Evolutionary conservation across 2,329 filamentous ascomycete genomes (phyloP).

Genomic region (Scolecobasidium constrictum): DNA sequence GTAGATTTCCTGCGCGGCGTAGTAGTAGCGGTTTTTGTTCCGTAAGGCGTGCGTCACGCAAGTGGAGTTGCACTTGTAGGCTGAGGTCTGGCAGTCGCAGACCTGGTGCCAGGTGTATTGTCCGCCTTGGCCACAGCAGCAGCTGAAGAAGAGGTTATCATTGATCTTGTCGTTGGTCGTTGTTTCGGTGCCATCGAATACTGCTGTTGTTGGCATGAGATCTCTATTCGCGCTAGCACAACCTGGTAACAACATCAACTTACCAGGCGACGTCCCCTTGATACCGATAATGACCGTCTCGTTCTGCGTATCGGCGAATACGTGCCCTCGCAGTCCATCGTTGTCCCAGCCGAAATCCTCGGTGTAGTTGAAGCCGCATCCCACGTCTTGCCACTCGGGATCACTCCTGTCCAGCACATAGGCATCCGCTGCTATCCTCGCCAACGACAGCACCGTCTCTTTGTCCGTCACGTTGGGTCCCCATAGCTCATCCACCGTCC

Average conservation of each 20-base stretch:
- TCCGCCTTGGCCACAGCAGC: conserved; percentile 90
- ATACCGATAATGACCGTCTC: conserved; percentile 81
- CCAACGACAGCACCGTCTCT: conserved; percentile 70
- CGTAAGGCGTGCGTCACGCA: conserved; percentile 67
- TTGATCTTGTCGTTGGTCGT: conserved; percentile 97
- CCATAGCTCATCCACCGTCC: conserved; percentile 68
- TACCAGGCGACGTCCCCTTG: conserved; percentile 72
- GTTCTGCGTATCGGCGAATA: conserved; percentile 80
- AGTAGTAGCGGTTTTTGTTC: conserved; percentile 85
- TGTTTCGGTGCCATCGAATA: conserved; percentile 94
- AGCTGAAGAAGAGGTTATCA: conserved; percentile 96
- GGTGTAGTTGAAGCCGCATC: conserved; percentile 70
- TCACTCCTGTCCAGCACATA: conserved; percentile 66
- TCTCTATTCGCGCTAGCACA: conserved; percentile 12
- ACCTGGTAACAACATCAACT: background rate
- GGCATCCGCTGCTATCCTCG: conserved; percentile 79
- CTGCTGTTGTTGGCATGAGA: conserved; percentile 46
- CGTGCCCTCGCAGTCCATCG: conserved; percentile 82
- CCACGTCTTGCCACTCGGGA: conserved; percentile 69
- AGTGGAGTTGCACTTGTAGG: conserved; percentile 85
- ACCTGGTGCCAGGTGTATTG: conserved; percentile 85
- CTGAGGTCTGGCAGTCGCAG: conserved; percentile 80
- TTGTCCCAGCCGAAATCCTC: conserved; percentile 86
- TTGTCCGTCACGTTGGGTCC: conserved; percentile 80
- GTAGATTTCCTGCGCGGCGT: conserved; percentile 78